Base-by-base conservation (phyloP, 2,329 filamentous ascomycete species). In the Colletotrichum liriopes region DNA sequence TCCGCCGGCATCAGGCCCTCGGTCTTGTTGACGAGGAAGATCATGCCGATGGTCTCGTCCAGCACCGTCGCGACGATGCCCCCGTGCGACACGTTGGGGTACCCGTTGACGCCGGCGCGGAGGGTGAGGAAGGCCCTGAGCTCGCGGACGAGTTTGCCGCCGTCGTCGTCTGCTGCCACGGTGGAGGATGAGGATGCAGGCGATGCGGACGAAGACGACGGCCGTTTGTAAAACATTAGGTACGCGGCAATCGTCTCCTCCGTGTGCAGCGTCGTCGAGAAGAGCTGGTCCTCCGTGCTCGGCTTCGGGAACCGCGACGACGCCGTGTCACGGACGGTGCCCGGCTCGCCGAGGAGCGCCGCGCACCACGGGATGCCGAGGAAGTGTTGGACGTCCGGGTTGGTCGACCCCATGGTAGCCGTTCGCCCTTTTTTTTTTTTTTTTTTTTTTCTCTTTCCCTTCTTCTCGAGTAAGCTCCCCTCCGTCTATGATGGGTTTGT, bases 1-100 rank as follows among this genome's bases (percentile, higher is more conserved):
- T 75, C 74, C 41, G 75, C 73, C 47, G 78, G 79, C 1, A 77
- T 73, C 32, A 75, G 73, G 0, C 77, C 79, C 4, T 77, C 65
- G 69, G 82, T 81, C 26, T 74, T 65, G 61, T 85, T 84, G 39
- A 84, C 72, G 54, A 82, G 81, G 41, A 81, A 78, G 29, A 84
- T 67, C 3, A 75, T 75, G 5, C 82, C 81, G 75, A 82, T 80
- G 14, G 78, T 75, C 78, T 84, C 83, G 59, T 85, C 83, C 37
- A 82, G 72, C 61, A 84, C 71, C 18, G 82, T 75, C 63, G 79
- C 79, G 20, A 79, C 77, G 68, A 84, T 75, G 29, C 83, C 83
- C 5, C 83, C 83, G 70, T 84, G 83, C 9, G 81, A 73, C 16
- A 83, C 71, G 29, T 75, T 74, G 1, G 78, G 73, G 56, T 78